These are phyloP conservation scores for Globisporangium splendens DNA, from an alignment of 352 stramenopile species.

Conservation along the genomic window DNA sequence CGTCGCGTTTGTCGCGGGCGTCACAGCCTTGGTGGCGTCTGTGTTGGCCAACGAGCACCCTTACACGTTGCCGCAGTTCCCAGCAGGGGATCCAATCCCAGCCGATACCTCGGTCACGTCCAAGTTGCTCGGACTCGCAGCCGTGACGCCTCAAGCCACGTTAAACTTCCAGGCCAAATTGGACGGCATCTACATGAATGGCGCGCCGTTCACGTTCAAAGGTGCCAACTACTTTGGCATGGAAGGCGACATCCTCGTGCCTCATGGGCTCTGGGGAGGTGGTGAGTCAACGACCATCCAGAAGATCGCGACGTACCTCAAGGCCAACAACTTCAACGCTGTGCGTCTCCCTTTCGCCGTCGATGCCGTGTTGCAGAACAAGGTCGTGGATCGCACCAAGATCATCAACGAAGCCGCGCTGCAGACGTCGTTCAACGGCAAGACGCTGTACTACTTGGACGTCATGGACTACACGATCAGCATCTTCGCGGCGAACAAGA, in stretches of 20 bases:
- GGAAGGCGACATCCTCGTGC: constrained; percentile 7
- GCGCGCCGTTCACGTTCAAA: constrained; percentile 2
- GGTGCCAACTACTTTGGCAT: constrained; percentile 11
- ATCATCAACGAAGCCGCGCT: constrained; percentile 5
- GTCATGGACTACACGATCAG: constrained; percentile 16
- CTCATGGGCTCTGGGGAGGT: constrained; percentile 8
- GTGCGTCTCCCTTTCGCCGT: constrained; percentile 6
- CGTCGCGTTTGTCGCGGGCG: neutral
- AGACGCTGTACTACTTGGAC: constrained; percentile 14
- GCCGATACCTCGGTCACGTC: neutral
- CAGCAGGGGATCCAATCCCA: neutral
- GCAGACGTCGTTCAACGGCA: constrained; percentile 8
- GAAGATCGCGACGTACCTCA: constrained; percentile 4
- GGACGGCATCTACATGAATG: constrained; percentile 6
- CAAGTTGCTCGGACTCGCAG: neutral
- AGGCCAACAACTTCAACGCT: constrained; percentile 11
- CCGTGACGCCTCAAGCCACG: neutral
- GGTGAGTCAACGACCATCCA: constrained; percentile 7
- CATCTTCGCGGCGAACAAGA: constrained; percentile 11
- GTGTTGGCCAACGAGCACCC: neutral
- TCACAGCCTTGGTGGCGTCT: neutral
- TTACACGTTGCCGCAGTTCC: neutral
- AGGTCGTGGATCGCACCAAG: constrained; percentile 4
- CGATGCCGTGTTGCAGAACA: constrained; percentile 2
- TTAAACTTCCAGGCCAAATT: neutral